Percentiles rank a stretch among this genome's conserved stretches.
These are phyloP conservation scores for Annulohypoxylon truncatum DNA, from an alignment of 2,329 filamentous ascomycete genomes.

Conservation along the genomic window DNA sequence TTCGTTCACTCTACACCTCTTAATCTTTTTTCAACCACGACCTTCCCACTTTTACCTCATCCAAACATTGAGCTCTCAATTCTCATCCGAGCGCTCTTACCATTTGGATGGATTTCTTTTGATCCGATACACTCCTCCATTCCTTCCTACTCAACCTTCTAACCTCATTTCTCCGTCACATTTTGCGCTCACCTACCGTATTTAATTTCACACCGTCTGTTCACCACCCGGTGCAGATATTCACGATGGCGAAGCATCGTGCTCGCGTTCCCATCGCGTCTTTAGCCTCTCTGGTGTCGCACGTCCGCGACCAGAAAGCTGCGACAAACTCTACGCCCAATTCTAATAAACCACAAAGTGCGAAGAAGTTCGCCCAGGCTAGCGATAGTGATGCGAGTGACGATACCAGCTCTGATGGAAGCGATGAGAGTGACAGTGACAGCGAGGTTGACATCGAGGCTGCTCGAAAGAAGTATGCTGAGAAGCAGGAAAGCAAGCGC, in stretches of 20 bases:
- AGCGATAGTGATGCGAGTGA: slow-evolving; percentile 46
- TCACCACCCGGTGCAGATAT: neutral
- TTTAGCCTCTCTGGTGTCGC: slow-evolving; percentile 42
- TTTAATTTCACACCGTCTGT: neutral
- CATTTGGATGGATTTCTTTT: neutral
- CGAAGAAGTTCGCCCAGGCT: slow-evolving; percentile 40
- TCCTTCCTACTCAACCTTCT: neutral
- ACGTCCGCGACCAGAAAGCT: slow-evolving; percentile 44
- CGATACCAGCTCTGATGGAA: slow-evolving; percentile 47
- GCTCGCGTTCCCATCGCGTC: slow-evolving; percentile 30
- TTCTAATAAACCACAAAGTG: slow-evolving; percentile 33
- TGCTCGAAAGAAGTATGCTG: slow-evolving; percentile 50
- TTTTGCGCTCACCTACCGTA: neutral
- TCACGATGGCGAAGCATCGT: slow-evolving; percentile 34
- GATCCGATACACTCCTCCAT: neutral
- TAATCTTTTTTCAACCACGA: neutral
- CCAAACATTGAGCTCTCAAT: neutral
- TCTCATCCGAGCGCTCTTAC: neutral
- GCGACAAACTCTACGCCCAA: slow-evolving; percentile 33
- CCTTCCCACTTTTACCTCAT: neutral
- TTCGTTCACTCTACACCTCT: slow-evolving; percentile 15
- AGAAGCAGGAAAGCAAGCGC: slow-evolving; percentile 46
- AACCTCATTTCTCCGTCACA: neutral
- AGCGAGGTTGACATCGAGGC: slow-evolving; percentile 51
- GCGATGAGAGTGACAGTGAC: slow-evolving; percentile 52